Evolutionary conservation across 768 basidiomycete species (phyloP).

Genomic region (Auricularia heimuer): DNA sequence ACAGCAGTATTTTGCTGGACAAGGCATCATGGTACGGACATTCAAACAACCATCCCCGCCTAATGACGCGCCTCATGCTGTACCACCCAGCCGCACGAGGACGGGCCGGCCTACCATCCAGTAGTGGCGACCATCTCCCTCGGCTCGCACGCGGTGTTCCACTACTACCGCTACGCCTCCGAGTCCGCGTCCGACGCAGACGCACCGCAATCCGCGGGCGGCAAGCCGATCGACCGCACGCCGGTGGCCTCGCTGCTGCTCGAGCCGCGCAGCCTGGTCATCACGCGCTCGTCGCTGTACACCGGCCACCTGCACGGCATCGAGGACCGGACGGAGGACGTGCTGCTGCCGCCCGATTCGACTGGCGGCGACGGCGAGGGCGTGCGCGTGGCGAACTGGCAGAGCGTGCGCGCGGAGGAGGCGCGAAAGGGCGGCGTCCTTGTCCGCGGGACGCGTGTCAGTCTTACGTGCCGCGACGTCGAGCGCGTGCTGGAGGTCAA

Average conservation of each 20-base stretch:
- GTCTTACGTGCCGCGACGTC: conserved; percentile 81
- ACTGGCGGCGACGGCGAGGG: conserved; percentile 19
- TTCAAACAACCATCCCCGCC: conserved; percentile 1
- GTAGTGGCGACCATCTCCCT: conserved; percentile 87
- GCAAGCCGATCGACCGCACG: conserved; percentile 47
- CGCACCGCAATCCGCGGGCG: conserved; percentile 19
- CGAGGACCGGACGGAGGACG: conserved; percentile 44
- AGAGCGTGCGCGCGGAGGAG: conserved; percentile 34
- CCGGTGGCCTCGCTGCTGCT: conserved; percentile 68
- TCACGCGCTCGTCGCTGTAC: conserved; percentile 65
- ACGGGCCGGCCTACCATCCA: conserved; percentile 81
- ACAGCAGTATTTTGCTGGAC: conserved; percentile 67
- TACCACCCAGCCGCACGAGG: conserved; percentile 72
- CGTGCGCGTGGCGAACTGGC: conserved; percentile 47
- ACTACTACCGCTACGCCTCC: conserved; percentile 63
- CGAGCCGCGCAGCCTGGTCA: conserved; percentile 76
- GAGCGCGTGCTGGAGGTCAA: conserved; percentile 37
- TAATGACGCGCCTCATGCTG: conserved; percentile 5
- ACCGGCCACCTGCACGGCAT: conserved; percentile 75
- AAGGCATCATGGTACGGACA: conserved; percentile 78
- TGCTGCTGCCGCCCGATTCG: conserved; percentile 14
- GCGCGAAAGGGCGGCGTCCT: conserved; percentile 43
- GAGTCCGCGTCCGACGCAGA: conserved; percentile 5
- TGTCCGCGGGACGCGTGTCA: conserved; percentile 53
- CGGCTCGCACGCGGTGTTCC: conserved; percentile 71